Base-by-base conservation (phyloP, 164 flowering plant species). In the Santalum album region DNA sequence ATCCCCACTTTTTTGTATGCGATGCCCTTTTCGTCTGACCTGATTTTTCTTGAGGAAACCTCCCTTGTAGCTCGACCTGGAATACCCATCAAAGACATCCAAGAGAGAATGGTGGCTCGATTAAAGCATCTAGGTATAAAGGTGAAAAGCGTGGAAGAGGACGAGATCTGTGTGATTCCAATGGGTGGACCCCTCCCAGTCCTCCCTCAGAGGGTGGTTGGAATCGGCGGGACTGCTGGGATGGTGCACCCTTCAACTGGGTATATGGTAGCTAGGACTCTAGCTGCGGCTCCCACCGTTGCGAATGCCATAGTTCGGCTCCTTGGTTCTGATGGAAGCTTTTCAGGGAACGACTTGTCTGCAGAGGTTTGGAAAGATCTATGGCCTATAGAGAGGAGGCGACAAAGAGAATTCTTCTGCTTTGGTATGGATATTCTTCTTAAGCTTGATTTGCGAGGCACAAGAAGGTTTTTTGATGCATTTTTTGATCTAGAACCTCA, bases 221-320 rank as follows among this genome's bases (percentile, higher is more conserved):
- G 97, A 34, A 85, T 90, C 20, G 96, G 97, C 43, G 97, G 97
- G 19, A 87, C 97, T 2, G 97, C 95, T 15, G 97, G 96, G 6
- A 87, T 87, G 97, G 97, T 90, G 56, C 97, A 90, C 56, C 97
- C 97, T 15, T 90, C 97, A 5, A 90, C 97, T 25, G 97, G 97
- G 6, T 90, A 90, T 60, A 90, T 90, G 97, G 97, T 90, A 21
- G 97, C 95, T 10, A 73, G 89, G 69, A 87, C 95, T 44, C 77
- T 90, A 35, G 95, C 92, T 11, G 94, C 90, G 16, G 94, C 97
- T 58, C 94, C 97, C 6, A 65, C 85, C 46, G 82, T 87, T 61
- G 94, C 95, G 36, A 70, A 76, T 26, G 58, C 95, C 14, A 84
- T 87, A 26, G 90, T 85, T 45, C 65, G 35, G 51, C 78, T 70